These are phyloP conservation scores for Gossypium longicalyx DNA, from an alignment of 345 rosid genomes.

Conservation along the genomic window DNA sequence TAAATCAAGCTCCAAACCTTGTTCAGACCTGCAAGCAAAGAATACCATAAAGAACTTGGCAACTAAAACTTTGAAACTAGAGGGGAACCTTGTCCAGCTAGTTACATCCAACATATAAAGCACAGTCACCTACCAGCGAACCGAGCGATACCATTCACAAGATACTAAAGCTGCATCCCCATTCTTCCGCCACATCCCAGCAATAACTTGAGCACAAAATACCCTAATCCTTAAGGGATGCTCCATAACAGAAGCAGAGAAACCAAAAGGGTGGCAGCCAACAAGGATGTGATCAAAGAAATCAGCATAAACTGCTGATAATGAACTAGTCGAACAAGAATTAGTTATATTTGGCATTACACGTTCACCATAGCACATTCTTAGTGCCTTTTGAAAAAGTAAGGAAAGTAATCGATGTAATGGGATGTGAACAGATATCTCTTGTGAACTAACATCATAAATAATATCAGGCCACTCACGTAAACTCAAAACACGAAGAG, in stretches of 20 bases:
- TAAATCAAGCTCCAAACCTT: conserved; percentile 90
- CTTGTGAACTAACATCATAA: conserved; percentile 79
- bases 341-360: conserved; percentile 22
- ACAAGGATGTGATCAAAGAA: conserved; percentile 63
- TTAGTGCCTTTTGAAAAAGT: conserved; percentile 66
- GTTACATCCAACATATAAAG: neutral
- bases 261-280: conserved; percentile 70
- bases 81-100: neutral
- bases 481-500: conserved; percentile 24
- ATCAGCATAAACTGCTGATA: conserved; percentile 32
- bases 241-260: conserved; percentile 85
- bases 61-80: neutral
- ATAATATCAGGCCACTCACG: conserved; percentile 65
- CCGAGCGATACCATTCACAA: conserved; percentile 82
- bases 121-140: conserved; percentile 55
- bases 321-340: conserved; percentile 32
- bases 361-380: conserved; percentile 60
- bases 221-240: conserved; percentile 86
- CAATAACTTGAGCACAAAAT: conserved; percentile 82
- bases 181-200: conserved; percentile 98
- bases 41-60: conserved; percentile 18
- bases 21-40: conserved; percentile 72
- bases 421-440: conserved; percentile 80
- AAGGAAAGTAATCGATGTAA: conserved; percentile 75
- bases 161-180: conserved; percentile 67